Evolutionary conservation across 2,329 filamentous ascomycete genomes (phyloP).

Genomic region (Penicillium sp.): DNA sequence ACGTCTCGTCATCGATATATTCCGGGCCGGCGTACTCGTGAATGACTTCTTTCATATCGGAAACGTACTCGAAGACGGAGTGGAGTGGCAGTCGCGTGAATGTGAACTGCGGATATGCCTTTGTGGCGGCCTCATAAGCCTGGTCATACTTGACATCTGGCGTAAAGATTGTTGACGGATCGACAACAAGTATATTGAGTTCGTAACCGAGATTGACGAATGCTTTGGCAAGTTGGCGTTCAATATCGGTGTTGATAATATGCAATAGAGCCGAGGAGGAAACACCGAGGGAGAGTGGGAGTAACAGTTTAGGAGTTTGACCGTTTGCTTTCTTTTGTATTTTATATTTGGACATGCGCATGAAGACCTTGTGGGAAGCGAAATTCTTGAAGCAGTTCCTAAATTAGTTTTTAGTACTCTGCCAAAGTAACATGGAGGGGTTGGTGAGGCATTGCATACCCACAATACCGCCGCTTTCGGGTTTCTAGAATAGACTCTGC

Average conservation of each 20-base stretch:
- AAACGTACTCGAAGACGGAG: constrained; percentile 55
- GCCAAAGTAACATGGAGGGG: constrained; percentile 4
- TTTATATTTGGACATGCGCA: constrained; percentile 69
- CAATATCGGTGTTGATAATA: constrained; percentile 67
- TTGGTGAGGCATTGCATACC: constrained; percentile 41
- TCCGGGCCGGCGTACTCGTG: constrained; percentile 30
- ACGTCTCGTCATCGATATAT: constrained; percentile 30
- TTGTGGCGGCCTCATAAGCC: constrained; percentile 51
- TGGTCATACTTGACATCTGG: constrained; percentile 25
- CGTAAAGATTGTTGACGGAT: constrained; percentile 36
- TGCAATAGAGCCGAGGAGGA: constrained; percentile 78
- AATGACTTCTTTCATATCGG: constrained; percentile 36
- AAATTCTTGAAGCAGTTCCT: constrained; percentile 78
- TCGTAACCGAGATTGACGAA: constrained; percentile 66
- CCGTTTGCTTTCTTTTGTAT: constrained; percentile 37
- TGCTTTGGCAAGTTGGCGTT: constrained; percentile 58
- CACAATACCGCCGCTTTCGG: constrained; percentile 62
- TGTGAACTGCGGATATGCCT: constrained; percentile 65
- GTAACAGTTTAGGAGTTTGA: constrained; percentile 59
- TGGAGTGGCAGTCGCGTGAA: constrained; percentile 67
- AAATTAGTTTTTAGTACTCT: constrained; percentile 13
- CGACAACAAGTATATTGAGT: constrained; percentile 51
- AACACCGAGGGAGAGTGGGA: constrained; percentile 80
- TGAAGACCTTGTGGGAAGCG: constrained; percentile 75
- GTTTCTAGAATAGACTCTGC: constrained; percentile 55